Evolutionary conservation across 2,329 filamentous ascomycete genomes (phyloP).

Genomic region (Phoma sp.): DNA sequence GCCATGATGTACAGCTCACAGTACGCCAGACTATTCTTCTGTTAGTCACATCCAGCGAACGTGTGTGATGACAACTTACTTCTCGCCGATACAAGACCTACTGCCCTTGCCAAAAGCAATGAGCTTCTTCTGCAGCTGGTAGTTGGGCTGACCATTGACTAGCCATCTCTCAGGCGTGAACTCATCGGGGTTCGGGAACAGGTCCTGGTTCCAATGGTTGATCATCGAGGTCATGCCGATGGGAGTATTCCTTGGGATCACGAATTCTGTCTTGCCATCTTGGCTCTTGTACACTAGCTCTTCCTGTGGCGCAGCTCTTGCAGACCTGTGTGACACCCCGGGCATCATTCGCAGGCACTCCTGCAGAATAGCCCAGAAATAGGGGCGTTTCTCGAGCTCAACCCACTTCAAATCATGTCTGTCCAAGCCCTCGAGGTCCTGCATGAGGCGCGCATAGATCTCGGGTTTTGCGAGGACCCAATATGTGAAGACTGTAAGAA

Average conservation of each 20-base stretch:
- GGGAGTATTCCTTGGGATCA: constrained; percentile 35
- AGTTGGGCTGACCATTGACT: constrained; percentile 25
- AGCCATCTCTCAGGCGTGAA: constrained; percentile 48
- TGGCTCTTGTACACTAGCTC: constrained; percentile 29
- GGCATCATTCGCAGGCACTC: constrained; percentile 47
- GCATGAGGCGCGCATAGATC: constrained; percentile 28
- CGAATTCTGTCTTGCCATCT: constrained; percentile 28
- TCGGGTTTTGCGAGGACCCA: constrained; percentile 42
- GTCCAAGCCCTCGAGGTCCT: constrained; percentile 25
- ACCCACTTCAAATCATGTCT: constrained; percentile 24
- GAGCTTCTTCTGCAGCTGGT: constrained; percentile 30
- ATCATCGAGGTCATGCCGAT: constrained; percentile 40
- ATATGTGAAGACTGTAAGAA: constrained; percentile 42
- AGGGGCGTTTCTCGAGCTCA: constrained; percentile 40
- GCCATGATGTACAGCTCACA: constrained; percentile 36
- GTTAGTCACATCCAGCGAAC: neutral
- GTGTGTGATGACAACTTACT: constrained; percentile 22
- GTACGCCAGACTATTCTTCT: constrained; percentile 24
- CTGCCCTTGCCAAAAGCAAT: constrained; percentile 39
- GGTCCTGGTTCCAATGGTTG: constrained; percentile 41
- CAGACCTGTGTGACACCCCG: constrained; percentile 33
- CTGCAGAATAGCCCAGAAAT: constrained; percentile 41
- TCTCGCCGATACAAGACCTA: constrained; percentile 40
- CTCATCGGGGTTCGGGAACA: constrained; percentile 39
- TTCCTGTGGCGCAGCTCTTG: constrained; percentile 28